phyloP scores from a whole-genome alignment of 139 green algal genomes.

The Diplosphaera chodatii region DNA sequence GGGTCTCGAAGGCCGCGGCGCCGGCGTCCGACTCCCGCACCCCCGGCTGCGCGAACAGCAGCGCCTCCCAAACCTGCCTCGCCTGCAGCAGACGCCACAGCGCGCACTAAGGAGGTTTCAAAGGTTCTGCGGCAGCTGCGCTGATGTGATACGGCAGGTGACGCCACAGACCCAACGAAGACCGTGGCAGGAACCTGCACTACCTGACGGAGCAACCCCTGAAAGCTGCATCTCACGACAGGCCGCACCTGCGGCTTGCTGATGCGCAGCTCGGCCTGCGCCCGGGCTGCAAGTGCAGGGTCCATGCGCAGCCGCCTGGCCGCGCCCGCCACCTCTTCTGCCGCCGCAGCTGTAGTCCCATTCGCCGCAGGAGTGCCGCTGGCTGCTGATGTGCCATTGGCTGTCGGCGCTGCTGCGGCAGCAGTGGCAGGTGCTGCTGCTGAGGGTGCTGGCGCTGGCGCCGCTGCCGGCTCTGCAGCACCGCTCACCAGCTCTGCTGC shows the following conservation, averaged over 20 bases:
- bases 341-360: too few species aligned
- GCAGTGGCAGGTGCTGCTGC: constrained; percentile 2
- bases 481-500: neutral
- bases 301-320: constrained; percentile 15
- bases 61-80: constrained; percentile 44
- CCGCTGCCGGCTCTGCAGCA: too few species aligned
- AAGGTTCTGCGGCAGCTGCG: too few species aligned
- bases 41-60: constrained; percentile 31
- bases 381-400: neutral
- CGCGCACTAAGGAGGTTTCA: too few species aligned
- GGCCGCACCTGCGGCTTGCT: constrained; percentile 29
- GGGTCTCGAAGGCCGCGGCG: constrained; percentile 9
- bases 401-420: too few species aligned
- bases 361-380: neutral
- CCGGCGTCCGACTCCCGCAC: neutral
- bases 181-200: too few species aligned
- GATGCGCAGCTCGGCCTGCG: constrained; percentile 21
- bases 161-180: too few species aligned
- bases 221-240: too few species aligned
- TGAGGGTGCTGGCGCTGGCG: constrained; percentile 1
- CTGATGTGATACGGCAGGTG: too few species aligned
- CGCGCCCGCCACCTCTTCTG: neutral
- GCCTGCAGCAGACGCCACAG: constrained; percentile 31
- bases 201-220: too few species aligned
- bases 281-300: neutral